Percentiles rank a stretch among this genome's conserved stretches.
Conservation (phyloP, 306 rosid species). For the Hippophae gyantsensis region DNA sequence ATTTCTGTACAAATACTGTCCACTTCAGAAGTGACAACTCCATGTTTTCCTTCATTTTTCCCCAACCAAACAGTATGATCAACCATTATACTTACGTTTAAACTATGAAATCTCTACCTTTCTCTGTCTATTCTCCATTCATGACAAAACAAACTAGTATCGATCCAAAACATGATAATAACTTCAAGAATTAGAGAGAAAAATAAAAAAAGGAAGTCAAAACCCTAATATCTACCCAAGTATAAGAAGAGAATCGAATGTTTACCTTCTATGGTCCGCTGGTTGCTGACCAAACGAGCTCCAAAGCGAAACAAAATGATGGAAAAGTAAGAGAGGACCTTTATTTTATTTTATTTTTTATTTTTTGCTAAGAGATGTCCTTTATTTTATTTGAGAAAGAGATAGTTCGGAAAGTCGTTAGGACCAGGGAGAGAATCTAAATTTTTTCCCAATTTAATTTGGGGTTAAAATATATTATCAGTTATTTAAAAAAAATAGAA, state of each 20-base stretch:
- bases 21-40: not conserved
- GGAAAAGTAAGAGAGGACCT: not conserved
- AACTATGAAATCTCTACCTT: not conserved
- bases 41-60: not conserved
- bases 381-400: conserved; percentile 3
- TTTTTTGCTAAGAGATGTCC: too few relatives aligned
- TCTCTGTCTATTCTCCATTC: not conserved
- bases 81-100: not conserved
- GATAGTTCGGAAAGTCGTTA: conserved; percentile 10
- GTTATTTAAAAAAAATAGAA: too few relatives aligned
- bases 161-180: not conserved
- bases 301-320: not conserved
- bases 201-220: not conserved
- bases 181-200: not conserved
- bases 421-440: not conserved
- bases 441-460: too few relatives aligned
- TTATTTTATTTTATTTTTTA: not conserved
- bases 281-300: conserved; percentile 7
- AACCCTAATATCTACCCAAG: conserved; percentile 1
- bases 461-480: too few relatives aligned
- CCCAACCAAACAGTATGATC: conserved; percentile 2
- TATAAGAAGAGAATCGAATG: not conserved
- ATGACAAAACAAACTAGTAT: not conserved
- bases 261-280: conserved; percentile 1
- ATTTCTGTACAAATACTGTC: not conserved